Conservation (phyloP, 2,329 filamentous ascomycete species). For the Ascochyta pisi region DNA sequence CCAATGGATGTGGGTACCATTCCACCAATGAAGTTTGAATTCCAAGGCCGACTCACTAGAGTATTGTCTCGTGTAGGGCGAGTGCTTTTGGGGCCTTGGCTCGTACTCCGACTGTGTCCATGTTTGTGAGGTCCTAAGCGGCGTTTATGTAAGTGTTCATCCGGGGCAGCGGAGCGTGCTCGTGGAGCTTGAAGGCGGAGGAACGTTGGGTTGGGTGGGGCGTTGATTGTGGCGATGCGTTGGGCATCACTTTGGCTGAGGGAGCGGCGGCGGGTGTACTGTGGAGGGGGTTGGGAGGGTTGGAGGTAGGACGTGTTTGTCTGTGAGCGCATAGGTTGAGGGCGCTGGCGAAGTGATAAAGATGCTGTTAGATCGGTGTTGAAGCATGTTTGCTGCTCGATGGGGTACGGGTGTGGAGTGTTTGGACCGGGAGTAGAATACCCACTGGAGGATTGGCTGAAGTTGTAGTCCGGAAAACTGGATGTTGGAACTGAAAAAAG, state of each 20-base stretch:
- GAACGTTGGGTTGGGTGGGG: constrained; percentile 30
- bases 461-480: constrained; percentile 20
- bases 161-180: constrained; percentile 5
- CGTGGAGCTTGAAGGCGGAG: constrained; percentile 31
- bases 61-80: constrained; percentile 2
- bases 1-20: constrained; percentile 25
- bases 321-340: constrained; percentile 11
- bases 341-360: not conserved
- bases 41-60: constrained; percentile 15
- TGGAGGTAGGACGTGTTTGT: constrained; percentile 12
- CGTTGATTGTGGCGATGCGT: constrained; percentile 8
- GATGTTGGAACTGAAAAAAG: constrained; percentile 21
- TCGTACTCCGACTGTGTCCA: constrained; percentile 1
- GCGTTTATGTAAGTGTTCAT: constrained; percentile 10
- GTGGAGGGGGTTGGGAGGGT: constrained; percentile 8
- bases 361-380: not conserved
- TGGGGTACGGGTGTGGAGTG: constrained; percentile 27
- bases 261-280: constrained; percentile 36
- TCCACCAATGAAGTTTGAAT: constrained; percentile 6
- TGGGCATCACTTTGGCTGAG: constrained; percentile 35
- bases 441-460: constrained; percentile 2
- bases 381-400: constrained; percentile 22
- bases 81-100: not conserved
- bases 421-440: constrained; percentile 22
- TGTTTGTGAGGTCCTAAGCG: not conserved